These are phyloP conservation scores for Xerocomellus chrysenteron DNA, from an alignment of 768 basidiomycete species.

Conservation along the genomic window DNA sequence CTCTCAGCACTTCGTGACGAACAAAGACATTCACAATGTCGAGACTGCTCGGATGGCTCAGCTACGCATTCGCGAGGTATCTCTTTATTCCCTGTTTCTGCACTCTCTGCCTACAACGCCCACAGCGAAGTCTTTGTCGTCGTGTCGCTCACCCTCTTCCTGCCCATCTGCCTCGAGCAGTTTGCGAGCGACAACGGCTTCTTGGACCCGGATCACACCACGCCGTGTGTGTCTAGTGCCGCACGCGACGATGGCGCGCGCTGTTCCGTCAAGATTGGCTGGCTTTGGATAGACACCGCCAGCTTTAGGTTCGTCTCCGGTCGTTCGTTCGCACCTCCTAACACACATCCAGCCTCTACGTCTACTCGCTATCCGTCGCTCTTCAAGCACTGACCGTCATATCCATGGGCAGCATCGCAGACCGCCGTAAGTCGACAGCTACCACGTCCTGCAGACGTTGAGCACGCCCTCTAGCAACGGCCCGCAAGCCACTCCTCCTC, in stretches of 20 bases:
- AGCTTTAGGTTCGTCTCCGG: slow-evolving; percentile 70
- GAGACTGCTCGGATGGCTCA: slow-evolving; percentile 70
- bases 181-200: slow-evolving; percentile 89
- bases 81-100: neutral
- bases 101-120: neutral
- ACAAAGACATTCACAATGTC: slow-evolving; percentile 4
- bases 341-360: slow-evolving; percentile 61
- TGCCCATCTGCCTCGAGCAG: slow-evolving; percentile 83
- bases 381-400: slow-evolving; percentile 93
- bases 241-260: no score
- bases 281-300: slow-evolving; percentile 87
- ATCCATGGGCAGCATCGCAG: slow-evolving; percentile 89
- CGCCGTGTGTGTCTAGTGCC: slow-evolving; percentile 47
- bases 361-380: slow-evolving; percentile 84
- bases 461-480: slow-evolving; percentile 46
- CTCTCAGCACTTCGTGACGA: no score
- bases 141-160: slow-evolving; percentile 76
- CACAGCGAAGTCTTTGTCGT: slow-evolving; percentile 77
- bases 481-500: slow-evolving; percentile 77
- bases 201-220: slow-evolving; percentile 62
- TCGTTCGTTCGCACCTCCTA: neutral
- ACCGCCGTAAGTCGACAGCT: slow-evolving; percentile 64
- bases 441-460: neutral
- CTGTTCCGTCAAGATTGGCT: slow-evolving; percentile 71
- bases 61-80: slow-evolving; percentile 83